A percentile compares a stretch with the other conserved stretches of the same genome.
Evolutionary conservation across 192 early-diverging fungal genomes (phyloP).

Genomic region (Backusella psychrophila): DNA sequence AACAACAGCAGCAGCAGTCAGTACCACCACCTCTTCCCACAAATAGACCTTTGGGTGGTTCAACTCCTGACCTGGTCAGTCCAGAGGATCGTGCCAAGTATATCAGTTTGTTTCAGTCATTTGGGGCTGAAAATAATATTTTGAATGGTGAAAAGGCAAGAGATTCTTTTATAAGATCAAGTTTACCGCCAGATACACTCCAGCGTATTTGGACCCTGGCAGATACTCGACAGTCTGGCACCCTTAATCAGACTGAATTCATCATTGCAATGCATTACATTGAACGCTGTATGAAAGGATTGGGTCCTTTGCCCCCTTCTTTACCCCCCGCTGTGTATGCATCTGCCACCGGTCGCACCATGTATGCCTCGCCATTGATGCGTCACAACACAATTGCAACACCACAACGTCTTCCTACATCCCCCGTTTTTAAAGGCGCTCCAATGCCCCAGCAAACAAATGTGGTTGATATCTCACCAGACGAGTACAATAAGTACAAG

Average conservation of each 20-base stretch:
- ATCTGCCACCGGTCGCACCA: constrained; percentile 33
- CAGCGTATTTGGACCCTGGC: constrained; percentile 79
- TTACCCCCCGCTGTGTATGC: constrained; percentile 64
- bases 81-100: constrained; percentile 33
- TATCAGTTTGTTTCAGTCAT: constrained; percentile 25
- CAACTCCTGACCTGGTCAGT: constrained; percentile 40
- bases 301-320: constrained; percentile 59
- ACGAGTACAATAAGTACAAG: constrained; percentile 75
- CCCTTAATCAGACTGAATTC: constrained; percentile 82
- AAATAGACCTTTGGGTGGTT: not conserved
- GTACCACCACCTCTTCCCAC: not conserved
- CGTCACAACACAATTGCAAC: constrained; percentile 1
- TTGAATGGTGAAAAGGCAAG: constrained; percentile 49
- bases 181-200: constrained; percentile 72
- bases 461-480: constrained; percentile 57
- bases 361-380: constrained; percentile 17
- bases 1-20: not conserved
- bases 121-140: constrained; percentile 18
- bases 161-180: constrained; percentile 76
- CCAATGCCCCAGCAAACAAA: constrained; percentile 15
- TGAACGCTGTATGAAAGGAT: constrained; percentile 65
- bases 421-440: constrained; percentile 2
- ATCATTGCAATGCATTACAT: constrained; percentile 91
- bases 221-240: constrained; percentile 70
- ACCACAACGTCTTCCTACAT: not conserved